Conservation (phyloP, 176 grass and related monocot species). For the Raddia distichophylla region DNA sequence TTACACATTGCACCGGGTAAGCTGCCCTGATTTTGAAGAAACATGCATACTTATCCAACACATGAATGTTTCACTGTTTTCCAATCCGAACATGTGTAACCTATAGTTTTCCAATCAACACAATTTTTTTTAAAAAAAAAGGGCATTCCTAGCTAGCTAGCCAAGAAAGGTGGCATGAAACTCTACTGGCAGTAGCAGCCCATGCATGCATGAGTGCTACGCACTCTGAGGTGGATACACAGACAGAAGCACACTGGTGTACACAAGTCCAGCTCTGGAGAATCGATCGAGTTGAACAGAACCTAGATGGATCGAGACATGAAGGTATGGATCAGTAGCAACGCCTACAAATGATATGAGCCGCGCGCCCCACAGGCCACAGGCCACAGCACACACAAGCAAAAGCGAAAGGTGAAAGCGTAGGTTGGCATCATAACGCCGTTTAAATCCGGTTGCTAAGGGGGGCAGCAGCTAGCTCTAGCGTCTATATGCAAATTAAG, state of each 20-base stretch:
- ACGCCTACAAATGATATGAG: background rate
- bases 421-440: slow-evolving; percentile 33
- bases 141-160: background rate
- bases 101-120: too few species aligned
- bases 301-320: background rate
- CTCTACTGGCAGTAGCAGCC: slow-evolving; percentile 6
- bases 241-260: background rate
- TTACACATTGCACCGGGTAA: background rate
- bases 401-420: slow-evolving; percentile 39
- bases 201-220: background rate
- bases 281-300: background rate
- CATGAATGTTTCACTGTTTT: too few species aligned
- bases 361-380: background rate
- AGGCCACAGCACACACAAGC: background rate
- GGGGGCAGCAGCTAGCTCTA: background rate
- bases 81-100: too few species aligned
- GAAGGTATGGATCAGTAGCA: background rate
- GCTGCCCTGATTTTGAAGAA: background rate
- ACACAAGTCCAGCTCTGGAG: background rate
- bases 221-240: slow-evolving; percentile 19
- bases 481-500: background rate
- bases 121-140: too few species aligned
- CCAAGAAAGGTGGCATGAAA: slow-evolving; percentile 17
- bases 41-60: background rate
- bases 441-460: slow-evolving; percentile 4